phyloP scores from a whole-genome alignment of 441 rosid genomes.

The Arabidopsis hybrid region DNA sequence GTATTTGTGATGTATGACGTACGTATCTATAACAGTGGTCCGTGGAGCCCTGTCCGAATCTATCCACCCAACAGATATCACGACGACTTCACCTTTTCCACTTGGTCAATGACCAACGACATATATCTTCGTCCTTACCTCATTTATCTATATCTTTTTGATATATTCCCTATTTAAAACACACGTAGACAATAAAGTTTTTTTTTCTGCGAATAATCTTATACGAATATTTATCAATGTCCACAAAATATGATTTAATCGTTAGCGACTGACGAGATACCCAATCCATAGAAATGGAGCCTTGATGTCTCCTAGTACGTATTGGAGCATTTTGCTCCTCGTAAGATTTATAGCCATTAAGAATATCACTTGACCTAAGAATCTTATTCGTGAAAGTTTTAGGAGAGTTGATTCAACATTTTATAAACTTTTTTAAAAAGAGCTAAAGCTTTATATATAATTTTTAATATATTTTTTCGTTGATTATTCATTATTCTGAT shows the following conservation, averaged over 20 bases:
- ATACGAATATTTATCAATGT: constrained; percentile 13
- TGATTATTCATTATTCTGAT: constrained; percentile 14
- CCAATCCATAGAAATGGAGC: constrained; percentile 30
- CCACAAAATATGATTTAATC: constrained; percentile 38
- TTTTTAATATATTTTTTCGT: not conserved
- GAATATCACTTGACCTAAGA: constrained; percentile 24
- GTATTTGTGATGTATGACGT: constrained; percentile 34
- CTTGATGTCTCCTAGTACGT: constrained; percentile 37
- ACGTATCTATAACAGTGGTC: constrained; percentile 32
- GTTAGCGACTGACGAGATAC: constrained; percentile 32
- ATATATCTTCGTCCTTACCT: constrained; percentile 18
- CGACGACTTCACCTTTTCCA: constrained; percentile 39
- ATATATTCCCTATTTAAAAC: constrained; percentile 7
- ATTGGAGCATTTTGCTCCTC: constrained; percentile 13
- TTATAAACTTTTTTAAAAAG: not conserved
- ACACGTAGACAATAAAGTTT: constrained; percentile 31
- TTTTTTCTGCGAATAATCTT: constrained; percentile 12
- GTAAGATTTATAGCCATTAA: constrained; percentile 1
- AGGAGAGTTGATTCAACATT: constrained; percentile 19
- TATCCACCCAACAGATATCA: constrained; percentile 42
- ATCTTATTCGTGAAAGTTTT: constrained; percentile 5
- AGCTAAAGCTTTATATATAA: not conserved
- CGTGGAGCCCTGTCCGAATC: constrained; percentile 46
- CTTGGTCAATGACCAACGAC: constrained; percentile 46
- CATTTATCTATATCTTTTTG: constrained; percentile 26